A percentile compares a stretch with the other conserved stretches of the same genome.
phyloP scores from a whole-genome alignment of 2,329 filamentous ascomycete species.

The Aspergillus pseudonomiae region DNA sequence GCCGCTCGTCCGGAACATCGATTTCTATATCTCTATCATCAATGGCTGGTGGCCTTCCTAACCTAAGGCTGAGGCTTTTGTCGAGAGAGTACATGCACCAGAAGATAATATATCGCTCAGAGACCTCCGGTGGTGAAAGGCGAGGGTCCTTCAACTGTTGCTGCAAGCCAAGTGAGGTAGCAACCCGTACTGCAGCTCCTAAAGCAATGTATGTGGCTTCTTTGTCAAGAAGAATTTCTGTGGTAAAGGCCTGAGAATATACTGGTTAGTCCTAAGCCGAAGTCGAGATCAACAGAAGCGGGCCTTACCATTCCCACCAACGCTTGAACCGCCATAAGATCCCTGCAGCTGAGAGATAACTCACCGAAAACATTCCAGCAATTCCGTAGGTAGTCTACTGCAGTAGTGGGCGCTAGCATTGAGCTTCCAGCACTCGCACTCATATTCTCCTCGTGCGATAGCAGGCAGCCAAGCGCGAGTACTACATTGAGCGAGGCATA shows the following conservation, averaged over 20 bases:
- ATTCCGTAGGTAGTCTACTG: not conserved
- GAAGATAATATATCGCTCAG: slow-evolving; percentile 2
- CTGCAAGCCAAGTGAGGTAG: not conserved
- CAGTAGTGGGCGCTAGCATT: not conserved
- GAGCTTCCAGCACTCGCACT: not conserved
- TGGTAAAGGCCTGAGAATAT: not conserved
- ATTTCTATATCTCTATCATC: slow-evolving; percentile 1
- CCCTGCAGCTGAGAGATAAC: not conserved
- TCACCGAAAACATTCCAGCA: not conserved
- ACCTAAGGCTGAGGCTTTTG: not conserved
- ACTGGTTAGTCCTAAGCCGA: not conserved
- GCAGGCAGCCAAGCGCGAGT: not conserved
- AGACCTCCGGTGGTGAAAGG: not conserved
- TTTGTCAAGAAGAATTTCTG: not conserved
- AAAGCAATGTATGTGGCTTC: slow-evolving; percentile 1
- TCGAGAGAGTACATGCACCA: slow-evolving; percentile 2
- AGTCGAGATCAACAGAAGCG: not conserved
- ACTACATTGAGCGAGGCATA: slow-evolving; percentile 2
- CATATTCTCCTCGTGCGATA: not conserved
- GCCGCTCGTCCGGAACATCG: not conserved
- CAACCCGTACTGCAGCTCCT: not conserved
- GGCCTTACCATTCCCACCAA: not conserved
- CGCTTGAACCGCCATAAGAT: not conserved
- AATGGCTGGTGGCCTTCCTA: not conserved
- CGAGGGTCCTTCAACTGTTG: not conserved